Evolutionary conservation across 2,329 filamentous ascomycete genomes (phyloP).

Genomic region (Penicillium sp.): DNA sequence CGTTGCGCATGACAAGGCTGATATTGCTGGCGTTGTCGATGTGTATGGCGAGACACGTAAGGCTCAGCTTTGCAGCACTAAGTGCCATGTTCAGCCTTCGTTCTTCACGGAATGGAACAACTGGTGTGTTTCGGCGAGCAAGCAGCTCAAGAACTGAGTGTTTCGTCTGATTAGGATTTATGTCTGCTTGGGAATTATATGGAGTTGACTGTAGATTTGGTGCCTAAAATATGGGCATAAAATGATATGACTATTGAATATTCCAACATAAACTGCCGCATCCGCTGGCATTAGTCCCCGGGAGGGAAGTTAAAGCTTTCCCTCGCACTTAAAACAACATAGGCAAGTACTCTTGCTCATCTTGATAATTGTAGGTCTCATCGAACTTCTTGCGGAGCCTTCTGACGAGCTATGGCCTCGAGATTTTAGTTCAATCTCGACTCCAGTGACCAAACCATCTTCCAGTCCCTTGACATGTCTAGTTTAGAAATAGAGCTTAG

Average conservation of each 20-base stretch:
- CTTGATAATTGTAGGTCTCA: too few relatives aligned
- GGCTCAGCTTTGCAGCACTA: conserved; percentile 58
- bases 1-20: conserved; percentile 49
- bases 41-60: conserved; percentile 66
- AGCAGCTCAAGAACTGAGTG: conserved; percentile 38
- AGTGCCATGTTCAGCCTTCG: conserved; percentile 60
- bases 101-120: conserved; percentile 75
- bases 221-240: neutral
- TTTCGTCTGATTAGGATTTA: neutral
- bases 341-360: too few relatives aligned
- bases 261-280: neutral
- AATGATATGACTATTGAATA: neutral
- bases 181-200: neutral
- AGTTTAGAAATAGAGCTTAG: too few relatives aligned
- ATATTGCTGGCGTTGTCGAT: conserved; percentile 57
- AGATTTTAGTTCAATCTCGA: too few relatives aligned
- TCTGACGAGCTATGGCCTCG: too few relatives aligned
- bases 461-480: too few relatives aligned
- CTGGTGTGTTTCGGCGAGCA: conserved; percentile 59
- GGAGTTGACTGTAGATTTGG: neutral
- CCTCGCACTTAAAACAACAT: too few relatives aligned
- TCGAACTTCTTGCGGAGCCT: too few relatives aligned
- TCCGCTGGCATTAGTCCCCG: too few relatives aligned
- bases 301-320: too few relatives aligned
- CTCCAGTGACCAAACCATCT: too few relatives aligned